Percentiles rank a stretch among this genome's conserved stretches.
Conservation (phyloP, 139 green algal genomes). For the Asterochloris erici region DNA sequence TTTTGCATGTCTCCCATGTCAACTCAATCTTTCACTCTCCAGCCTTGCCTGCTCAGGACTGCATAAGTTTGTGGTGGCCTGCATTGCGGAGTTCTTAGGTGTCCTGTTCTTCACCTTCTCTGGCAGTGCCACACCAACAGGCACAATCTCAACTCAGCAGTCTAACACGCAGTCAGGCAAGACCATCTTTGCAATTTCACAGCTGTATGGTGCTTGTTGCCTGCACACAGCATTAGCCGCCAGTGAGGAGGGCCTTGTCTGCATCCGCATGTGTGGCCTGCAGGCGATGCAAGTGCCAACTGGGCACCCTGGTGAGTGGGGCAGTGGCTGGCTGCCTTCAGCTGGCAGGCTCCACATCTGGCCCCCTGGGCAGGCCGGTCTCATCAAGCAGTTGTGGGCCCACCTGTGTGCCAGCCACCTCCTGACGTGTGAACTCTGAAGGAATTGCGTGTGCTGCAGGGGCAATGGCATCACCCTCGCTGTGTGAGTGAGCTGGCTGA, state of each 20-base stretch:
- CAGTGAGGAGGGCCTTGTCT: no score
- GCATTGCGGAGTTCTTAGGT: constrained; percentile 9
- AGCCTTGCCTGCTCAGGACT: no score
- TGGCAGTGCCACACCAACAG: background rate
- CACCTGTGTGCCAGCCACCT: background rate
- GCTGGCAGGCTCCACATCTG: background rate
- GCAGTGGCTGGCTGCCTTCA: background rate
- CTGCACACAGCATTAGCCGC: no score
- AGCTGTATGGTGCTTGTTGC: no score
- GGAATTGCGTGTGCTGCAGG: background rate
- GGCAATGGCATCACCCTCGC: constrained; percentile 16
- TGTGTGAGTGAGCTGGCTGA: background rate
- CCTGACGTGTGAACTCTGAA: no score
- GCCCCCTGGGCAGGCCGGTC: background rate
- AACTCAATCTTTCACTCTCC: no score
- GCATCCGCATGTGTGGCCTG: no score
- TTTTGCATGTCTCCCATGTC: no score
- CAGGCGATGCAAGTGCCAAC: background rate
- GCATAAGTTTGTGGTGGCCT: no score
- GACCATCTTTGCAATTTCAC: no score
- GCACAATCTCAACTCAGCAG: background rate
- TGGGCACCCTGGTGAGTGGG: constrained; percentile 7
- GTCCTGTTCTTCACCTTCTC: constrained; percentile 12
- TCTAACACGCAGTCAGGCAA: no score
- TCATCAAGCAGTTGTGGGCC: background rate